Evolutionary conservation across 345 rosid species (phyloP), one percentile per base, ranked within the genome.

Genomic region (Gossypium herbaceum): DNA sequence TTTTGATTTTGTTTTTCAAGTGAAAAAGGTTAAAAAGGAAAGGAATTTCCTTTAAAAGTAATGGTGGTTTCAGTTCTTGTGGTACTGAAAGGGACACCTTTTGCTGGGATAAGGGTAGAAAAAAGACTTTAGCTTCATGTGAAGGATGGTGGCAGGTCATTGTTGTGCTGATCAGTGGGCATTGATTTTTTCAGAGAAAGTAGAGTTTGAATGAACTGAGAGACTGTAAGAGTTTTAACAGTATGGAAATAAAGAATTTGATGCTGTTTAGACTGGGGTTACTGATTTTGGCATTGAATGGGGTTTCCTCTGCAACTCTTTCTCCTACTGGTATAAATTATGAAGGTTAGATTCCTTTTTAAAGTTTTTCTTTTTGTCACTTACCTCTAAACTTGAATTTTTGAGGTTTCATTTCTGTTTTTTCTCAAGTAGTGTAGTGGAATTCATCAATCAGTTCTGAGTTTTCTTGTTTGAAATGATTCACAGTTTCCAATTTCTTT

Each of bases 321-420:
- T 96, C 99, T 78, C 97, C 98, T 43, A 66, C 89, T 77, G 99
- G 99, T 70, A 87, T 96, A 2, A 96, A 96, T 92, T 96, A 89
- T 83, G 99, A 96, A 90, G 99, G 98, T 96, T 17, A 73, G 91
- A 81, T 73, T 77, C 54, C 73, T 62, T 24, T 48, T 2, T 2
- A 34, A 29, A 22, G 9, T 3, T 47, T 34, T 4, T 25, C 27
- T n/a, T 75, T n/a, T 66, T 50, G 43, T 50, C 47, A 20, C n/a
- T 52, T 48, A 20, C 56, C 47, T 57, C 20, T 24, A 47, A 48
- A 34, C 55, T 29, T 25, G 19, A n/a, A 52, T 51, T 24, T 68
- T 52, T n/a, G 10, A 52, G 60, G 60, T 19, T 25, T 68, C 39
- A 13, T 27, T 20, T 5, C 12, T 69, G 29, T 9, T 27, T 27